phyloP scores from a whole-genome alignment of 441 rosid genomes.

The Codiaeum variegatum region DNA sequence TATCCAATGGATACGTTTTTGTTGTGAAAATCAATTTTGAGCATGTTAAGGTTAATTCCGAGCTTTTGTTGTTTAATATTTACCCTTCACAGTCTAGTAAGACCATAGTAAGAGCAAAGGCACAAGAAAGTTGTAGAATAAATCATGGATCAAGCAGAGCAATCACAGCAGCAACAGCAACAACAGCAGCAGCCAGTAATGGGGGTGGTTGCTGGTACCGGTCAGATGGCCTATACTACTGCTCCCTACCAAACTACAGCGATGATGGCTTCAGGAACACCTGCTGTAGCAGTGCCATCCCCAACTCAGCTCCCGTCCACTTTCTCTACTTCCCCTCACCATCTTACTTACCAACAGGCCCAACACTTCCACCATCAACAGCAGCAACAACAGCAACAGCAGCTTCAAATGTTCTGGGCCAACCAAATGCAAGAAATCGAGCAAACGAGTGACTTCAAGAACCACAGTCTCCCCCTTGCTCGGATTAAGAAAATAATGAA shows the following conservation, averaged over 20 bases:
- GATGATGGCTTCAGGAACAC: slow-evolving; percentile 43
- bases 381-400: slow-evolving; percentile 76
- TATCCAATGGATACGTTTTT: neutral
- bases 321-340: slow-evolving; percentile 46
- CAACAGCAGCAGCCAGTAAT: slow-evolving; percentile 46
- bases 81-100: slow-evolving; percentile 16
- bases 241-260: slow-evolving; percentile 45
- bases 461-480: slow-evolving; percentile 82
- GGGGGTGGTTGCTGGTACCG: slow-evolving; percentile 38
- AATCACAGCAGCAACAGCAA: slow-evolving; percentile 37
- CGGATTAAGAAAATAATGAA: slow-evolving; percentile 94
- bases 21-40: neutral
- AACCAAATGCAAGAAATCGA: slow-evolving; percentile 82
- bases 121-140: neutral
- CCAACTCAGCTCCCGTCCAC: slow-evolving; percentile 37
- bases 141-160: slow-evolving; percentile 56
- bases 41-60: neutral
- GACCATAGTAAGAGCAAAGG: slow-evolving; percentile 9
- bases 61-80: slow-evolving; percentile 1
- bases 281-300: slow-evolving; percentile 35
- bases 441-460: slow-evolving; percentile 73
- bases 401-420: slow-evolving; percentile 80
- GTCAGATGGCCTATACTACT: slow-evolving; percentile 39
- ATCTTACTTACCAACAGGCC: slow-evolving; percentile 68
- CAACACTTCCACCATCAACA: slow-evolving; percentile 75